phyloP scores from a whole-genome alignment of 2,329 filamentous ascomycete species.

The Cladosporium sp. region DNA sequence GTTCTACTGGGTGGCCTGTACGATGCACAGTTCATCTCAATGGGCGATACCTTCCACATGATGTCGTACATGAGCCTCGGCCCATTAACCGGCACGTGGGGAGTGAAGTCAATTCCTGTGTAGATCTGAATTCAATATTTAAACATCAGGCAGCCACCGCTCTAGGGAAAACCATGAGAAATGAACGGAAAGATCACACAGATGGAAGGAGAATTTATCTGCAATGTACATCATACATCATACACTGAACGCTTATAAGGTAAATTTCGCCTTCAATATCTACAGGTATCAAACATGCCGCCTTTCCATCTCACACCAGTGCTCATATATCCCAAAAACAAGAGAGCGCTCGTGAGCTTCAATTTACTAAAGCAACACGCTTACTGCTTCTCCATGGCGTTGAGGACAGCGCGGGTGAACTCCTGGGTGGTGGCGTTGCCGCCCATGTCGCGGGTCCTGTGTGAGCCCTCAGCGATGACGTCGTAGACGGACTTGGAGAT shows the following conservation, averaged over 20 bases:
- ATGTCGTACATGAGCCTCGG: neutral
- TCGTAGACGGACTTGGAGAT: conserved; percentile 86
- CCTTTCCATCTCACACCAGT: neutral
- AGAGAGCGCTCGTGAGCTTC: conserved; percentile 13
- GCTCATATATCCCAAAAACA: conserved; percentile 6
- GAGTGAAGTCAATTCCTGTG: conserved; percentile 1
- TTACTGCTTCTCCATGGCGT: conserved; percentile 75
- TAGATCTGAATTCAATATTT: neutral
- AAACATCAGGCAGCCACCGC: neutral
- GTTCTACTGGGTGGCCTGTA: no score
- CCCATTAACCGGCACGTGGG: neutral
- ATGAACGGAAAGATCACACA: no score
- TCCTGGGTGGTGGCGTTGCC: conserved; percentile 86
- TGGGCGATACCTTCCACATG: neutral
- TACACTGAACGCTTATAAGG: conserved; percentile 6
- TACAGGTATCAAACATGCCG: conserved; percentile 17
- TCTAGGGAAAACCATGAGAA: no score
- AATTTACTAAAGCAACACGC: neutral
- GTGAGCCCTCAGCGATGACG: conserved; percentile 85
- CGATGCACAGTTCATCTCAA: neutral
- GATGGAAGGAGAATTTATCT: neutral
- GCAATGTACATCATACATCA: conserved; percentile 5
- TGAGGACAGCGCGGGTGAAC: conserved; percentile 90
- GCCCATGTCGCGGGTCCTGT: conserved; percentile 92
- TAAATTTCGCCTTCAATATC: conserved; percentile 11